Percentiles rank a stretch among this genome's conserved stretches.
Evolutionary conservation across 2,329 filamentous ascomycete genomes (phyloP).

Genomic region (Fusarium sulawesiense): DNA sequence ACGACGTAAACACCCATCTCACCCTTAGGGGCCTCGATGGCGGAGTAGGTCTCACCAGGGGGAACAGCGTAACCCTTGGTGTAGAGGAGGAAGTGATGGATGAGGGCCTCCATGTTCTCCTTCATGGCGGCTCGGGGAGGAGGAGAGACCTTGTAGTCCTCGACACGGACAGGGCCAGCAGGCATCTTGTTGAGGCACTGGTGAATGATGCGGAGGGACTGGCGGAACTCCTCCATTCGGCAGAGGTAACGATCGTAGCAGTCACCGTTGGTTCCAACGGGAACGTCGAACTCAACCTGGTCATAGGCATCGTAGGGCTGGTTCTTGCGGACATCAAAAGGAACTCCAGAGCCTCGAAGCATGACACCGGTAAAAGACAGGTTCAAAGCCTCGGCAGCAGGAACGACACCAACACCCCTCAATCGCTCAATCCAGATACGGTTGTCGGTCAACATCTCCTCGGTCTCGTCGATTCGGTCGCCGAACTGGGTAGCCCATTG

Average conservation of each 20-base stretch:
- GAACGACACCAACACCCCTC: constrained; percentile 90
- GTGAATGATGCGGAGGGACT: constrained; percentile 97
- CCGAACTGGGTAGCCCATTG: constrained; percentile 99
- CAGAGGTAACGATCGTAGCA: constrained; percentile 99
- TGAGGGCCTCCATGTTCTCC: constrained; percentile 99
- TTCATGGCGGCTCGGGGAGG: constrained; percentile 99
- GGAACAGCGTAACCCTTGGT: constrained; percentile 98
- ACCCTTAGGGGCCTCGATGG: constrained; percentile 99
- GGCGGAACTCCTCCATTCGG: constrained; percentile 99
- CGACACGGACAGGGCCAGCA: constrained; percentile 89
- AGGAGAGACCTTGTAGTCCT: constrained; percentile 98
- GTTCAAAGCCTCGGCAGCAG: constrained; percentile 93
- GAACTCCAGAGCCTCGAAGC: constrained; percentile 95
- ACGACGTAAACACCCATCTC: constrained; percentile 99
- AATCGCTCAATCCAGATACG: constrained; percentile 98
- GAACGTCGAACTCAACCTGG: constrained; percentile 97
- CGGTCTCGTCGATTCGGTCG: constrained; percentile 98
- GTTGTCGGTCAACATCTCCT: constrained; percentile 98
- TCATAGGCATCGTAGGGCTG: constrained; percentile 98
- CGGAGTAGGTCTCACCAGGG: constrained; percentile 96
- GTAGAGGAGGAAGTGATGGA: constrained; percentile 98
- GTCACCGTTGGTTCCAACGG: constrained; percentile 95
- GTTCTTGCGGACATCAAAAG: constrained; percentile 96
- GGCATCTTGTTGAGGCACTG: constrained; percentile 99
- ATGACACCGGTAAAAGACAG: constrained; percentile 97